Conservation (phyloP, 2,329 filamentous ascomycete species). For the Neurospora sp. region DNA sequence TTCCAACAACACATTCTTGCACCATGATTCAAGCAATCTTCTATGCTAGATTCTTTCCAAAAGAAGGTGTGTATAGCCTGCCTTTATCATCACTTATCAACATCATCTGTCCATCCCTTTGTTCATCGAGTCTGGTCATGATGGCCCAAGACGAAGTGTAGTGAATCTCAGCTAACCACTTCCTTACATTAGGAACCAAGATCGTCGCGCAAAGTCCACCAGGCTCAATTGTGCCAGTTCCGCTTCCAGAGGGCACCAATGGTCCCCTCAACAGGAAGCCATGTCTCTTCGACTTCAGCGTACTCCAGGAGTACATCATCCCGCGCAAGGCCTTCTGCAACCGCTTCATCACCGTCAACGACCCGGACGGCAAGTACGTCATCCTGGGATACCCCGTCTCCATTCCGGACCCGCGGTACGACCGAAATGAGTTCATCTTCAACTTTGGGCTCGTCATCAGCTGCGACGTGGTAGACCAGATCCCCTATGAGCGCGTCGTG, state of each 20-base stretch:
- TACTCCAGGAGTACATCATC: conserved; percentile 86
- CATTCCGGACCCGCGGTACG: conserved; percentile 72
- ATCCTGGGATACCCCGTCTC: conserved; percentile 86
- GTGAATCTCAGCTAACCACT: conserved; percentile 11
- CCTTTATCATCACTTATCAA: neutral
- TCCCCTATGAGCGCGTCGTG: conserved; percentile 76
- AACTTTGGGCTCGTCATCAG: conserved; percentile 67
- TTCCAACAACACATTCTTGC: neutral
- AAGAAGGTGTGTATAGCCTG: conserved; percentile 41
- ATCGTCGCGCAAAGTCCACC: conserved; percentile 54
- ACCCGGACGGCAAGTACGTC: conserved; percentile 58
- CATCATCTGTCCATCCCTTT: neutral
- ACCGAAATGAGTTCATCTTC: conserved; percentile 95
- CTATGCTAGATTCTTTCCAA: conserved; percentile 58
- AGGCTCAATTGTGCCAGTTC: conserved; percentile 46
- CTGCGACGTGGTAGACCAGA: conserved; percentile 51
- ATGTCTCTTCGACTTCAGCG: conserved; percentile 74
- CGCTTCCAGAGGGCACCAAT: neutral
- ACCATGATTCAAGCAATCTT: conserved; percentile 62
- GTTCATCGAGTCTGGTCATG: neutral
- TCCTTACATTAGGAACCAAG: conserved; percentile 40
- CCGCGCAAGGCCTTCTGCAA: conserved; percentile 93
- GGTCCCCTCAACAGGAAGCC: conserved; percentile 33
- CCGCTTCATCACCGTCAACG: conserved; percentile 72
- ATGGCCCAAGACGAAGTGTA: neutral